Percentiles rank a stretch among this genome's conserved stretches.
phyloP scores from a whole-genome alignment of 2,329 filamentous ascomycete species.

The Acrocalymma vagum region DNA sequence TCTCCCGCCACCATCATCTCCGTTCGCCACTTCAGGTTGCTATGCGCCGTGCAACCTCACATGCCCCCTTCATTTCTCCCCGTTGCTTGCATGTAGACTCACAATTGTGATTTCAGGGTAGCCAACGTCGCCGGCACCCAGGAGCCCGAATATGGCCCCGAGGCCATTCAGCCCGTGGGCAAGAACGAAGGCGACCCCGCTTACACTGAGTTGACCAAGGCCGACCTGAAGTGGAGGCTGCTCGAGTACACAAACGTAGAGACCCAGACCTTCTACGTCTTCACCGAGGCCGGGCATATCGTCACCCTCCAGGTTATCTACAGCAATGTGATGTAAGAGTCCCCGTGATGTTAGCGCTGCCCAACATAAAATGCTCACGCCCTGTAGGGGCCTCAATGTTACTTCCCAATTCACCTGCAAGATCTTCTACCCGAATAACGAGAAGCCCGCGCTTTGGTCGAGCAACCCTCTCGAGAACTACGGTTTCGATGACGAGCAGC shows the following conservation, averaged over 20 bases:
- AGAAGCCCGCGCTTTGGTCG: constrained; percentile 82
- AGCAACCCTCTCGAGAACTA: constrained; percentile 80
- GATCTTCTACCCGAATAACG: constrained; percentile 79
- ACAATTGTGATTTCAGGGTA: constrained; percentile 55
- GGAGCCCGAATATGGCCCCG: constrained; percentile 93
- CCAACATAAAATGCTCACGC: constrained; percentile 29
- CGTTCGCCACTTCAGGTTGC: not conserved
- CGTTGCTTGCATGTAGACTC: constrained; percentile 23
- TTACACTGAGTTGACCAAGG: constrained; percentile 79
- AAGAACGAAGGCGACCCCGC: constrained; percentile 79
- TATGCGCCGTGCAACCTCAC: constrained; percentile 3
- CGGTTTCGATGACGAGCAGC: constrained; percentile 84
- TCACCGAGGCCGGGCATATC: constrained; percentile 77
- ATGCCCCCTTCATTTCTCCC: not conserved
- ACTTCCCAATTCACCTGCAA: constrained; percentile 96
- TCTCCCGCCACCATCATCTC: constrained; percentile 16
- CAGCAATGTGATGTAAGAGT: constrained; percentile 89
- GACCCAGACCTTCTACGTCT: constrained; percentile 93
- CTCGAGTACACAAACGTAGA: constrained; percentile 90
- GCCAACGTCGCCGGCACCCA: constrained; percentile 90
- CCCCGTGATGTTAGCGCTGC: constrained; percentile 2
- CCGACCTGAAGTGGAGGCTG: constrained; percentile 83
- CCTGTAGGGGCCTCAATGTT: constrained; percentile 79
- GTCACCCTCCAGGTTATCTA: constrained; percentile 93
- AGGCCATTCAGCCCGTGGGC: constrained; percentile 85